phyloP scores from a whole-genome alignment of 768 basidiomycete species.

The Trametopsis cervina region DNA sequence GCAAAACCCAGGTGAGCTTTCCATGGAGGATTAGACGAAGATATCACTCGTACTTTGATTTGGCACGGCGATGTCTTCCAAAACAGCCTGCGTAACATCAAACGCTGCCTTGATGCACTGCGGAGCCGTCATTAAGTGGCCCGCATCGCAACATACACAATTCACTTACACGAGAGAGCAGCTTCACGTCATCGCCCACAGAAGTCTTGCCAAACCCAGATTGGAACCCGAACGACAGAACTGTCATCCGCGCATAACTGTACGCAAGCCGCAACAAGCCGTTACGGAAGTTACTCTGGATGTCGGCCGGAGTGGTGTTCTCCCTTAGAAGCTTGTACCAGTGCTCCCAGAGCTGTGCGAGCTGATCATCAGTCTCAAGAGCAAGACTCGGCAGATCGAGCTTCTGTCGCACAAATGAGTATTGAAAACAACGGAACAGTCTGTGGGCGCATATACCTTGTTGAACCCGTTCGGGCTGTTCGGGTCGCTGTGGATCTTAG shows the following conservation, averaged over 20 bases:
- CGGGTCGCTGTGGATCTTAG: slow-evolving; percentile 66
- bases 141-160: not conserved
- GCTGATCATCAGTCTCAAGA: slow-evolving; percentile 59
- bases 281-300: slow-evolving; percentile 34
- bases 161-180: slow-evolving; percentile 20
- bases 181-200: slow-evolving; percentile 22
- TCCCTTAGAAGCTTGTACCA: slow-evolving; percentile 48
- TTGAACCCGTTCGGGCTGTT: slow-evolving; percentile 70
- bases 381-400: slow-evolving; percentile 61
- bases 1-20: slow-evolving; percentile 11
- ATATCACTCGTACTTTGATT: slow-evolving; percentile 18
- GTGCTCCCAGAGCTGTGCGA: slow-evolving; percentile 44
- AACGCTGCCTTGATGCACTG: slow-evolving; percentile 21
- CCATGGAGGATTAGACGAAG: slow-evolving; percentile 4
- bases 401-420: slow-evolving; percentile 30
- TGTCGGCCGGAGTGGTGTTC: slow-evolving; percentile 48
- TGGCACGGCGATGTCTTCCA: slow-evolving; percentile 24
- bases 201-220: slow-evolving; percentile 25
- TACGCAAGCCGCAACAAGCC: slow-evolving; percentile 20
- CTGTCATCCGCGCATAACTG: slow-evolving; percentile 32
- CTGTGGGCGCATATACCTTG: slow-evolving; percentile 40
- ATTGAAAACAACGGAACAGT: not conserved
- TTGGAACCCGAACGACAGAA: slow-evolving; percentile 37
- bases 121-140: not conserved
- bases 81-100: slow-evolving; percentile 23